These are phyloP conservation scores for Viridothelium virens DNA, from an alignment of 495 filamentous ascomycete species.

Conservation along the genomic window DNA sequence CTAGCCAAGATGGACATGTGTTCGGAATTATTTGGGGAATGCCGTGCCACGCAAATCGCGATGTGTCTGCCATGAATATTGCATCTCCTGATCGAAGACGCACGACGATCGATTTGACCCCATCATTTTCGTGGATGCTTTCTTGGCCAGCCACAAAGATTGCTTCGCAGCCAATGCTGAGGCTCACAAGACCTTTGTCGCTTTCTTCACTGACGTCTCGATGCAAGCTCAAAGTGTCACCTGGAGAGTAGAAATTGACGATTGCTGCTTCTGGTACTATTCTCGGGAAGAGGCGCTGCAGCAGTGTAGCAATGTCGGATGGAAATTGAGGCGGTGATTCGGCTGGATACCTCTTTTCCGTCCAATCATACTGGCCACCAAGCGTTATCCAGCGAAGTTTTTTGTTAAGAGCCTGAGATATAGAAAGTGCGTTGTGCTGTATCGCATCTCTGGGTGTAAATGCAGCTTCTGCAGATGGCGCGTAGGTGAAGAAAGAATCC, in stretches of 20 bases:
- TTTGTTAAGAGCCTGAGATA: slow-evolving; percentile 58
- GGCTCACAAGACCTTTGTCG: slow-evolving; percentile 64
- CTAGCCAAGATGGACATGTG: slow-evolving; percentile 68
- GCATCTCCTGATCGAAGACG: slow-evolving; percentile 73
- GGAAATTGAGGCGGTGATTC: slow-evolving; percentile 65
- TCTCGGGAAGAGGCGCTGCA: slow-evolving; percentile 59
- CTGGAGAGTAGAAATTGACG: slow-evolving; percentile 79
- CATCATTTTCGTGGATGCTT: slow-evolving; percentile 27
- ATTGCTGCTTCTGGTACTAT: slow-evolving; percentile 80
- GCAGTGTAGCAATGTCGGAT: slow-evolving; percentile 54
- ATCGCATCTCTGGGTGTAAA: slow-evolving; percentile 56
- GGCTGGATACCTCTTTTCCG: slow-evolving; percentile 65
- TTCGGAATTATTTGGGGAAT: slow-evolving; percentile 71
- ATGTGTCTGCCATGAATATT: slow-evolving; percentile 45
- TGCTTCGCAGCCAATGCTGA: slow-evolving; percentile 82
- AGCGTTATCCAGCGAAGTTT: slow-evolving; percentile 89
- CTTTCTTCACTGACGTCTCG: slow-evolving; percentile 82
- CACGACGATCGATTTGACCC: slow-evolving; percentile 63
- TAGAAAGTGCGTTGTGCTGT: slow-evolving; percentile 60
- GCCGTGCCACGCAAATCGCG: slow-evolving; percentile 69
- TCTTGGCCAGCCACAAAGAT: slow-evolving; percentile 64
- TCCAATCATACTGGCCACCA: slow-evolving; percentile 94
- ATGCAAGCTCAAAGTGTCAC: slow-evolving; percentile 80
- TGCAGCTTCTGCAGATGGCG: slow-evolving; percentile 27
- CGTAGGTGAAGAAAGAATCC: slow-evolving; percentile 45